Evolutionary conservation across 2,329 filamentous ascomycete genomes (phyloP), one percentile per base, ranked within the genome.

Genomic region (Calonectria pseudoturangicola): DNA sequence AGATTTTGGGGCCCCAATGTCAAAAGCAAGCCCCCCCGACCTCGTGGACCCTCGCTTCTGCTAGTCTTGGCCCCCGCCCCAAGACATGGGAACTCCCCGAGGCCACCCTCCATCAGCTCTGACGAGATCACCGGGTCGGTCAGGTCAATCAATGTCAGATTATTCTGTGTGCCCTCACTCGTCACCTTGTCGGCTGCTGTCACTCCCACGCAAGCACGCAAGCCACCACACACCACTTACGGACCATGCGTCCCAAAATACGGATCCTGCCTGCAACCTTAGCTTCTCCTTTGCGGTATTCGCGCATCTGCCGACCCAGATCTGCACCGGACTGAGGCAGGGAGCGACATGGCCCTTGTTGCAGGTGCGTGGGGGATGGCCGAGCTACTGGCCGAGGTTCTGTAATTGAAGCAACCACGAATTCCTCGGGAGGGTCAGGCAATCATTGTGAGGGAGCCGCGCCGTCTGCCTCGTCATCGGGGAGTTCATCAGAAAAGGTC

Each of bases 341-440:
- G 54, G 56, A 77, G 76, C 74, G 78, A 74, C 78, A 79, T 76
- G 48, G 45, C 74, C 73, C 76, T 70, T 79, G 75, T 28, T 60
- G 27, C 18, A 66, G n/a, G 47, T 36, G 51, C 69, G 64, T 68
- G 74, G 77, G 77, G 76, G 74, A 72, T 67, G 25, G 41, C 62
- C 54, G 60, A 74, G 62, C 30, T 70, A 67, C 66, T 73, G 67
- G 70, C 72, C 66, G 70, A 75, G 56, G 33, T 30, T 60, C 21
- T 71, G 39, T 27, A 30, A 45, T 50, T 30, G 64, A 60, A 60
- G 36, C 43, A 70, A 72, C 70, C 64, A 75, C 74, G 70, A 76
- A 72, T 75, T 69, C 73, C 74, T 21, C 10, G n/a, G 54, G 16
- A 36, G 51, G n/a, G 30, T 62, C 33, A 39, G 36, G 41, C 18